phyloP scores from a whole-genome alignment of 805 yeast genomes.

The Nakazawaea wickerhamii region DNA sequence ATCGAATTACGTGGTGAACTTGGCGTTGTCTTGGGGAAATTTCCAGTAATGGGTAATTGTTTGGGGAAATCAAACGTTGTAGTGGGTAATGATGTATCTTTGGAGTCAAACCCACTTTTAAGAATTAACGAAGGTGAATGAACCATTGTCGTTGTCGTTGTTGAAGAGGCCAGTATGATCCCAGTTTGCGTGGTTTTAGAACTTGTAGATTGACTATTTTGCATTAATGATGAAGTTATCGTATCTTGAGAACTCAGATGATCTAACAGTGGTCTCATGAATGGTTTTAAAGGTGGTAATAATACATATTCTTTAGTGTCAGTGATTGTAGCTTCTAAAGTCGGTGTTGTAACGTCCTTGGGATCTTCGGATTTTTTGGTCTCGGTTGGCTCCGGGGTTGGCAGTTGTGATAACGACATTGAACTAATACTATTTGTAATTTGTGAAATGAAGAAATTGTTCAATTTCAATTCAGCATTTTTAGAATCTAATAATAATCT shows the following conservation, averaged over 20 bases:
- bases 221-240: not conserved
- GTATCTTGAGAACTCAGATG: slow-evolving; percentile 7
- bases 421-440: slow-evolving; percentile 33
- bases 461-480: slow-evolving; percentile 37
- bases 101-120: not conserved
- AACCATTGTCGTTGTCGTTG: not conserved
- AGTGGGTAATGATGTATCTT: not conserved
- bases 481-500: slow-evolving; percentile 48
- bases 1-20: slow-evolving; percentile 6
- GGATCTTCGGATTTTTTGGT: not conserved
- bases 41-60: not conserved
- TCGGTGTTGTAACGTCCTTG: not conserved
- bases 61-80: not conserved
- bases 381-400: not conserved
- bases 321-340: not conserved
- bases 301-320: slow-evolving; percentile 9
- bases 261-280: slow-evolving; percentile 6
- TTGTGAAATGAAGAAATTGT: slow-evolving; percentile 32
- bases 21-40: slow-evolving; percentile 6
- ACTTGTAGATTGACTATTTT: not conserved
- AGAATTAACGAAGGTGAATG: slow-evolving; percentile 11
- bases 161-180: not conserved
- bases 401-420: slow-evolving; percentile 22
- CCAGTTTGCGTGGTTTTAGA: not conserved
- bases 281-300: slow-evolving; percentile 11